Evolutionary conservation across 805 yeast species (phyloP), one percentile per base, ranked within the genome.

Genomic region (Wickerhamiella parazyma): DNA sequence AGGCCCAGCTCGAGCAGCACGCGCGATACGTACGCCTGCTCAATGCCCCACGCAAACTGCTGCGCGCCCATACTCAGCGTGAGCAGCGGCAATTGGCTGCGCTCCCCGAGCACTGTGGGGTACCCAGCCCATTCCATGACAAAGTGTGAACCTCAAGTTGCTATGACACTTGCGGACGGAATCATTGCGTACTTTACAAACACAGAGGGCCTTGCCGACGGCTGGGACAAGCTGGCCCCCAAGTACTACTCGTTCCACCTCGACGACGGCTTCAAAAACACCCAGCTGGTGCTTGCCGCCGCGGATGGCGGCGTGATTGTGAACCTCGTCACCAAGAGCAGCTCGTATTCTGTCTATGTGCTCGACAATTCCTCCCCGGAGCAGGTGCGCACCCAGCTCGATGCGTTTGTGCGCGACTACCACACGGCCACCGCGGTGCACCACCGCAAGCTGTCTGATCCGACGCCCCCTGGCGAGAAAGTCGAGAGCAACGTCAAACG

Each of bases 31-130:
- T 75, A 76, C 4, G 77, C 69, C 52, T 76, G 76, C 56, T 76
- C 81, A 1, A 77, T 68, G 3, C 76, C 72, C 81, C 82, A 76
- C 0, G 80, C 73, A 42, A 76, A 58, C 53, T 76, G 81, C 17
- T 75, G 59, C 0, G 78, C 79, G 4, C 79, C 79, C 4, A 76
- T 61, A 1, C 58, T 46, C n/a, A 56, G 47, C 4, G 65, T 58
- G 21, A 58, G 45, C 21, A 55, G 47, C 16, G 49, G 51, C 38
- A 52, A 52, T 19, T 41, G 35, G 1, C 42, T 17, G 3, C 36
- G 28, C 4, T 42, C 44, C 6, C 58, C 55, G 5, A 44, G 25
- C 14, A 53, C 49, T 6, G 33, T 18, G 14, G 56, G 51, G 18
- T 42, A 22, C 17, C 55, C 54, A 10, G 49, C 54, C 57, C 58